Conservation (phyloP, 2,329 filamentous ascomycete species). For the Hypoxylon sp. region DNA sequence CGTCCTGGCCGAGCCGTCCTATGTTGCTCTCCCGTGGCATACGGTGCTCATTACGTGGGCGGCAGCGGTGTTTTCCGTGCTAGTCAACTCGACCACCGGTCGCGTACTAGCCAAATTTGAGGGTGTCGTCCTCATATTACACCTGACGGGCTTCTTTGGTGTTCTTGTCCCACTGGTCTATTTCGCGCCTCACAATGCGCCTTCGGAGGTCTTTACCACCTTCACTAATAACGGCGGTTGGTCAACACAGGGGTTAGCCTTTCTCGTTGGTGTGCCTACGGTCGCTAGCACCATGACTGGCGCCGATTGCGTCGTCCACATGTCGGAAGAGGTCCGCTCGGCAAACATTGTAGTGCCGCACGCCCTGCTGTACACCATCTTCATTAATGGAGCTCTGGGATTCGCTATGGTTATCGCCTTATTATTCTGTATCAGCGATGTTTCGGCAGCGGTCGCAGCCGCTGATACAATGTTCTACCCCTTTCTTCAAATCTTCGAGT, state of each 20-base stretch:
- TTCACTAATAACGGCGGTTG: constrained; percentile 61
- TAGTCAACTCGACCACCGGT: constrained; percentile 43
- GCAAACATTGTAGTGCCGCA: constrained; percentile 41
- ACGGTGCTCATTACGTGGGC: constrained; percentile 46
- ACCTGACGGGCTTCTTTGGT: constrained; percentile 57
- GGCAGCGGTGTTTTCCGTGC: constrained; percentile 29
- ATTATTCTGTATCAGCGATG: constrained; percentile 44
- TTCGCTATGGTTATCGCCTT: constrained; percentile 45
- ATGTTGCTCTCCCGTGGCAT: constrained; percentile 43
- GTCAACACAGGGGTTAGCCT: constrained; percentile 58
- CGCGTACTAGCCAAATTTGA: constrained; percentile 44
- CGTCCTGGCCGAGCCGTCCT: constrained; percentile 35
- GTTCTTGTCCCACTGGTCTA: constrained; percentile 49
- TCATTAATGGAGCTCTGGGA: constrained; percentile 43
- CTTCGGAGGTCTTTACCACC: constrained; percentile 57
- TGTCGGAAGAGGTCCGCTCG: constrained; percentile 44
- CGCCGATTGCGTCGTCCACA: constrained; percentile 44
- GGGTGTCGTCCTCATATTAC: constrained; percentile 43
- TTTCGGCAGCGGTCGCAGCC: constrained; percentile 35
- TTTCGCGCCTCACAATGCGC: constrained; percentile 51
- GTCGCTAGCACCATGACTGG: constrained; percentile 31
- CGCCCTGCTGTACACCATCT: constrained; percentile 42
- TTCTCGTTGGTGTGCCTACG: constrained; percentile 43
- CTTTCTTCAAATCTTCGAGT: constrained; percentile 47
- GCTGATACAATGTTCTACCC: constrained; percentile 45